Percentiles rank a stretch among this genome's conserved stretches.
phyloP scores from a whole-genome alignment of 169 alveolate species.

The Plasmodium vivax region DNA sequence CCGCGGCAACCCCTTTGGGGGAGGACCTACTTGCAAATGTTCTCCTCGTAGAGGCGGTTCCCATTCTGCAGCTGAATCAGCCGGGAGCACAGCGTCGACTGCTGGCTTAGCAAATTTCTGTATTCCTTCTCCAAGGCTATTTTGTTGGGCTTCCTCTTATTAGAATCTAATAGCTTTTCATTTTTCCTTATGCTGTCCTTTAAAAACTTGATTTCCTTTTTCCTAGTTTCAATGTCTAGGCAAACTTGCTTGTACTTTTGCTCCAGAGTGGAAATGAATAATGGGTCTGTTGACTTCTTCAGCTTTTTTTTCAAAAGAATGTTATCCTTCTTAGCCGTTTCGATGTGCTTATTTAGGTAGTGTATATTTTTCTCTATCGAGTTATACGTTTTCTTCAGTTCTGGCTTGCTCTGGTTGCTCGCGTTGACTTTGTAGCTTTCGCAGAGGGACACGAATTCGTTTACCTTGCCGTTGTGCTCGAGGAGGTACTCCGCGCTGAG shows the following conservation, averaged over 20 bases:
- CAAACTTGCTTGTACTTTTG: conserved; percentile 53
- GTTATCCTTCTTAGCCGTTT: conserved; percentile 59
- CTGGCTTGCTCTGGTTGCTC: conserved; percentile 20
- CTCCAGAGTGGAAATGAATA: conserved; percentile 31
- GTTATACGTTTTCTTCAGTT: conserved; percentile 44
- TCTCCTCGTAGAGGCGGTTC: conserved; percentile 32
- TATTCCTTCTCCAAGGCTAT: conserved; percentile 46
- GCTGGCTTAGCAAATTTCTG: conserved; percentile 27
- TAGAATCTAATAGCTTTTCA: conserved; percentile 57
- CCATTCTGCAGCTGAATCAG: conserved; percentile 35
- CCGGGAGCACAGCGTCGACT: conserved; percentile 44
- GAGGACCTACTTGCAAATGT: conserved; percentile 15
- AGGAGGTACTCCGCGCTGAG: not conserved
- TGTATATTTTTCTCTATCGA: conserved; percentile 58
- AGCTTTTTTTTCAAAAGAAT: conserved; percentile 38
- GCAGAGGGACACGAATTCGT: conserved; percentile 5
- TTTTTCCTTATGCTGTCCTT: conserved; percentile 62
- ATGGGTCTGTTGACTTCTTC: conserved; percentile 49
- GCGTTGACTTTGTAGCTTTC: conserved; percentile 25
- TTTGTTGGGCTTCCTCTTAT: conserved; percentile 53
- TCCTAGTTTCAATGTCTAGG: conserved; percentile 40
- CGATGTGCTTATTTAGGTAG: conserved; percentile 48
- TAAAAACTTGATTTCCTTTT: conserved; percentile 47
- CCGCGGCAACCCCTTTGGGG: not conserved
- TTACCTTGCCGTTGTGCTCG: conserved; percentile 13